Base-by-base conservation (phyloP, 2,329 filamentous ascomycete species). In the Ophiocordyceps unilateralis region DNA sequence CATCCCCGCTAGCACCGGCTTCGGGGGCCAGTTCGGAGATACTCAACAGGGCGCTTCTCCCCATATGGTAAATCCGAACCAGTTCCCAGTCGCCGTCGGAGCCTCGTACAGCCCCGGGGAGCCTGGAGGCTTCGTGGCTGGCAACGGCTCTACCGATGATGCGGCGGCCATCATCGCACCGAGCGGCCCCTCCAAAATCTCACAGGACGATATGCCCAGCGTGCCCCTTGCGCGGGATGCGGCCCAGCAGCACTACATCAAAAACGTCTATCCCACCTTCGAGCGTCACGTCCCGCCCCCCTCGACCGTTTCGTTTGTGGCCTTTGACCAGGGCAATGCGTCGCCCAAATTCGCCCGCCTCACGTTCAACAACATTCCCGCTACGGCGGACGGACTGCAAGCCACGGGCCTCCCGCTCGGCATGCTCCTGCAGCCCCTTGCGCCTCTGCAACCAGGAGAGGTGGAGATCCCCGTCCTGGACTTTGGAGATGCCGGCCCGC, bases 321-420 rank as follows among this genome's bases (percentile, higher is more conserved):
- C 88, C n/a, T 84, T 80, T 53, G 91, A 98, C 54, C 91, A 98
- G 61, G 91, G 91, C 53, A 98, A 95, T 59, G 81, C 91, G 5
- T 95, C 91, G 14, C 91, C 91, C 28, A 95, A 95, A 61, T 91
- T 85, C 58, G 83, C 87, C 41, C 80, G 91, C 44, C 72, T 98
- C 44, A 94, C 87, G 0, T 68, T 96, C 60, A 98, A 94, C 64
- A 93, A 83, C 61, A 93, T 98, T 47, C 91, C 91, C 2, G 74
- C 83, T 12, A 83, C 80, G 14, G 67, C 78, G 39, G 91, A 98
- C 49, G 81, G 84, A 30, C 69, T 96, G 24, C 68, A 76, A 40
- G 78, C 81, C 4, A 95, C 88, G 11, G 82, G 79, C 2, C 67
- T 98, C 17, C 89, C 91, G 5, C 70, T 98, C 10, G 91, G 91